phyloP scores from a whole-genome alignment of 2,329 filamentous ascomycete genomes.

The Paramyrothecium sp. region DNA sequence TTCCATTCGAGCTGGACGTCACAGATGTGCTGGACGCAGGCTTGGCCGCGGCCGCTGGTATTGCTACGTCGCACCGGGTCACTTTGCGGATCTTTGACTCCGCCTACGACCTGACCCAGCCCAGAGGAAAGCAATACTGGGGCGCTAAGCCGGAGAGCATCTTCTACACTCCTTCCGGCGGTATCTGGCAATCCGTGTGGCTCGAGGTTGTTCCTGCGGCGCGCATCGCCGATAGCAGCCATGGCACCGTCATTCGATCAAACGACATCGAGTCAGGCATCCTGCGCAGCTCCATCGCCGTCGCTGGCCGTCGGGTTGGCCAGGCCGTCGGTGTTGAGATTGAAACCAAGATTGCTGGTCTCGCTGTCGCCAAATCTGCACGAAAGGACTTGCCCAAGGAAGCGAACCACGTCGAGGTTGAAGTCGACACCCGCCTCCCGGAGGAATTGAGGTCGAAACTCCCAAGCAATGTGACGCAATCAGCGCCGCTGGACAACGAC shows the following conservation, averaged over 20 bases:
- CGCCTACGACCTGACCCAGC: slow-evolving; percentile 62
- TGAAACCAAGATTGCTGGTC: slow-evolving; percentile 49
- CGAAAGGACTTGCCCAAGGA: slow-evolving; percentile 45
- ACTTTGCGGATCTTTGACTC: slow-evolving; percentile 63
- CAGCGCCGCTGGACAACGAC: slow-evolving; percentile 32
- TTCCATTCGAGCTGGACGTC: slow-evolving; percentile 57
- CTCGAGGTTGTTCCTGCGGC: slow-evolving; percentile 52
- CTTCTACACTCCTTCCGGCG: slow-evolving; percentile 57
- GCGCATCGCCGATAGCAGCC: slow-evolving; percentile 52
- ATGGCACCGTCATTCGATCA: slow-evolving; percentile 56
- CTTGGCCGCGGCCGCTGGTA: slow-evolving; percentile 13
- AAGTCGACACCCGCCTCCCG: slow-evolving; percentile 47
- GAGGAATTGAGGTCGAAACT: slow-evolving; percentile 37
- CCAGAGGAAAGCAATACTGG: slow-evolving; percentile 68
- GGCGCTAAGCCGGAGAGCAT: slow-evolving; percentile 58
- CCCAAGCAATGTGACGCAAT: slow-evolving; percentile 28
- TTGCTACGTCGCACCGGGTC: slow-evolving; percentile 33
- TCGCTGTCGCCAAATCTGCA: slow-evolving; percentile 40
- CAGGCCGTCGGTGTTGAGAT: slow-evolving; percentile 50
- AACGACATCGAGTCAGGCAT: slow-evolving; percentile 51
- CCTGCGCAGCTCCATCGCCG: slow-evolving; percentile 47
- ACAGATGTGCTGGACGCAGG: slow-evolving; percentile 42
- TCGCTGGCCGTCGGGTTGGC: slow-evolving; percentile 47
- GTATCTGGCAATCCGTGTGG: slow-evolving; percentile 59
- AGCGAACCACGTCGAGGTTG: slow-evolving; percentile 43